phyloP scores from a whole-genome alignment of 345 rosid genomes.

The Lepidium africanum region DNA sequence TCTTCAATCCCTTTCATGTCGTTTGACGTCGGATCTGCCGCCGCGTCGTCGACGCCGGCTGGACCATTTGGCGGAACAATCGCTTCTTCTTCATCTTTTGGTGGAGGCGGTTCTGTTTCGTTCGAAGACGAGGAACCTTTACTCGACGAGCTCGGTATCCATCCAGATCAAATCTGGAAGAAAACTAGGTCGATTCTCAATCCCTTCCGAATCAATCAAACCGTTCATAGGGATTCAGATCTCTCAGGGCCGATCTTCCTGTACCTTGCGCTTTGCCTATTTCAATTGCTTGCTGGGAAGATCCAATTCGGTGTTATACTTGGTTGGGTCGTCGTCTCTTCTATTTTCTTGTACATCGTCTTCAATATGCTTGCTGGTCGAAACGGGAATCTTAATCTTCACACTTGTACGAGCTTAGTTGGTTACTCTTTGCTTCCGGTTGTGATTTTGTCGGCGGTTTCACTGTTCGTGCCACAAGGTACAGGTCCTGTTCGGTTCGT shows the following conservation, averaged over 20 bases:
- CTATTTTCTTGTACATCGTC: constrained; percentile 76
- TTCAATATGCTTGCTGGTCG: constrained; percentile 93
- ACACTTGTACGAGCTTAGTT: constrained; percentile 79
- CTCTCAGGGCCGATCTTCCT: constrained; percentile 81
- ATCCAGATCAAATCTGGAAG: constrained; percentile 90
- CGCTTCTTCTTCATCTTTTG: constrained; percentile 25
- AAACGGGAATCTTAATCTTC: constrained; percentile 76
- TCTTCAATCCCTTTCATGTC: constrained; percentile 86
- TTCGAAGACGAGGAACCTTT: constrained; percentile 91
- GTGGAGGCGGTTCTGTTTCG: constrained; percentile 32
- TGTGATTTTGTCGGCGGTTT: constrained; percentile 64
- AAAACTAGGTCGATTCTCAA: constrained; percentile 82
- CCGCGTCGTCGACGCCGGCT: constrained; percentile 44
- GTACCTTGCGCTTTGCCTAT: constrained; percentile 68
- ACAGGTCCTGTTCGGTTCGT: constrained; percentile 37
- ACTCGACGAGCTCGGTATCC: constrained; percentile 96
- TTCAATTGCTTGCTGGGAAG: constrained; percentile 85
- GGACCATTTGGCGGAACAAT: constrained; percentile 56
- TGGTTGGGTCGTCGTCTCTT: constrained; percentile 91
- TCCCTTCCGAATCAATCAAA: constrained; percentile 61
- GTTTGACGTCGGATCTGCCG: constrained; percentile 66
- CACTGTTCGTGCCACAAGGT: constrained; percentile 66
- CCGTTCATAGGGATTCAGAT: constrained; percentile 67
- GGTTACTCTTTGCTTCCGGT: constrained; percentile 83
- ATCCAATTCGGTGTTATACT: constrained; percentile 83